Conservation (phyloP, 306 rosid species). For the Ziziphus jujuba region DNA sequence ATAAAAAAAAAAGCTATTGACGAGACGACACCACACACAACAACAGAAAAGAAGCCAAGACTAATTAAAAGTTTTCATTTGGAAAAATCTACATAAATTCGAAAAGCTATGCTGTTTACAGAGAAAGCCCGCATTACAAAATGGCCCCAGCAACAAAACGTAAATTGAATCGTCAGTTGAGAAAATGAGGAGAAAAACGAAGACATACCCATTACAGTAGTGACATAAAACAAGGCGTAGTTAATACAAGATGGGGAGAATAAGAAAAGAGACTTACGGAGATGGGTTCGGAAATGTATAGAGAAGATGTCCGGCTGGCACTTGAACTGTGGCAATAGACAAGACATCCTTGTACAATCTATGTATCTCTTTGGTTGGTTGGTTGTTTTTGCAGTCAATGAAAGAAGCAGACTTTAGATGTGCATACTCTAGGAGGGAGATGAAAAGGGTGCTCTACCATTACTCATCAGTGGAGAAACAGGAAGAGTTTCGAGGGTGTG, state of each 20-base stretch:
- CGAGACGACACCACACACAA: too few relatives aligned
- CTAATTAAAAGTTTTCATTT: too few relatives aligned
- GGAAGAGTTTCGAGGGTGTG: too few relatives aligned
- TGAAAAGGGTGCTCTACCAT: too few relatives aligned
- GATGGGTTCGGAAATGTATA: conserved; percentile 42
- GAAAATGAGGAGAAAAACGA: not conserved
- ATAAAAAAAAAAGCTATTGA: too few relatives aligned
- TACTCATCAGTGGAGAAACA: not conserved
- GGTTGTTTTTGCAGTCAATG: not conserved
- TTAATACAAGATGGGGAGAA: not conserved
- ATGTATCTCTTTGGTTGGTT: not conserved
- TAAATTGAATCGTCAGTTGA: not conserved
- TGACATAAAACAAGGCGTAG: not conserved
- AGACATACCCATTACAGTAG: not conserved
- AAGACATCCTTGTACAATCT: conserved; percentile 47
- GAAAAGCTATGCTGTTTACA: too few relatives aligned
- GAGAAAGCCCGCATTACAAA: too few relatives aligned
- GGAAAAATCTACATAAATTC: too few relatives aligned
- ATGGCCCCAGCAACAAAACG: too few relatives aligned
- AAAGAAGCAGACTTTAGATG: too few relatives aligned
- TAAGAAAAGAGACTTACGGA: conserved; percentile 28
- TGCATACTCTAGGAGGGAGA: too few relatives aligned
- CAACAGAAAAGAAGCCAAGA: too few relatives aligned
- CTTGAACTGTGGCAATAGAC: conserved; percentile 76
- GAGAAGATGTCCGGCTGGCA: conserved; percentile 56